phyloP scores from a whole-genome alignment of 78 protist species.

The Dictyostelium brefeldianum region DNA sequence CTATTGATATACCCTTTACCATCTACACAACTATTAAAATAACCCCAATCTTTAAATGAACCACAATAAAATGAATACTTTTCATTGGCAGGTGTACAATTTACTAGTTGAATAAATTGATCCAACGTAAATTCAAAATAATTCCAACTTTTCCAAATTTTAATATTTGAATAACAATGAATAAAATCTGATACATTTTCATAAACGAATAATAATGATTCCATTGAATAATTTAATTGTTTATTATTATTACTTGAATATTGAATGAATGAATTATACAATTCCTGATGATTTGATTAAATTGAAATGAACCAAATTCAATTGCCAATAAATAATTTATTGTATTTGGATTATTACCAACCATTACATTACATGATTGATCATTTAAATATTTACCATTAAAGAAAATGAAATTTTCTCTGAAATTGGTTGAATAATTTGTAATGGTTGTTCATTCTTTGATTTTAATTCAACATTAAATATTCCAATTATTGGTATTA shows the following conservation, averaged over 20 bases:
- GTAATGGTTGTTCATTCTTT: not conserved
- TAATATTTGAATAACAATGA: not conserved
- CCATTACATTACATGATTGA: not conserved
- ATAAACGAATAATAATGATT: not conserved
- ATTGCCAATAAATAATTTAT: not conserved
- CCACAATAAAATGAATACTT: not conserved
- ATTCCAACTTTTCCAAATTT: not conserved
- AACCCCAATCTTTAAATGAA: not conserved
- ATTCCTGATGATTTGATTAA: not conserved
- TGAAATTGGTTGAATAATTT: not conserved
- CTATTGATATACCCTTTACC: too few species aligned
- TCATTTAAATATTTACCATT: not conserved
- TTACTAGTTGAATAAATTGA: not conserved
- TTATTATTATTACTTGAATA: not conserved
- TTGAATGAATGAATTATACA: not conserved
- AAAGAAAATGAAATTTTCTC: not conserved
- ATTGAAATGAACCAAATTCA: not conserved
- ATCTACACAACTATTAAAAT: too few species aligned
- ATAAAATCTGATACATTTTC: not conserved
- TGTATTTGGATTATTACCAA: too few species aligned
- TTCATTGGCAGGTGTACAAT: not conserved
- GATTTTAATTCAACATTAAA: too few species aligned
- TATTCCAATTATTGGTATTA: too few species aligned
- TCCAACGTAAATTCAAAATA: not conserved
- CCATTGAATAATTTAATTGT: not conserved